These are phyloP conservation scores for Tylopilus sp. DNA, from an alignment of 768 basidiomycete genomes.

Conservation along the genomic window DNA sequence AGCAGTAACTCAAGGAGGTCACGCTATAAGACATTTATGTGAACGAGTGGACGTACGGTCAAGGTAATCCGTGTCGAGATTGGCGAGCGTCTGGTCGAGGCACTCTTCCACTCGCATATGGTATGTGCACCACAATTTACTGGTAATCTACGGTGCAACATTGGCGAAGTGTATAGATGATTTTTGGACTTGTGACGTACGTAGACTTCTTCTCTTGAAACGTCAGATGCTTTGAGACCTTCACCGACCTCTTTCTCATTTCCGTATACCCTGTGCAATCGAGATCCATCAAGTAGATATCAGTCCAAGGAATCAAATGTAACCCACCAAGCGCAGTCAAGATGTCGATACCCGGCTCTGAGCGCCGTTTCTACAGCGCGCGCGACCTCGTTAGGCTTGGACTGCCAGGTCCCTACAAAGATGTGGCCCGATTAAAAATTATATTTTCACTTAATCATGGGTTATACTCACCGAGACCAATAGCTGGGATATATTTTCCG, in stretches of 20 bases:
- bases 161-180: neutral
- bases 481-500: constrained; percentile 49
- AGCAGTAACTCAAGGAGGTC: neutral
- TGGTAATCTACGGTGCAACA: constrained; percentile 51
- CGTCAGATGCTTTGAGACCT: constrained; percentile 72
- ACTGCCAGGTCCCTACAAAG: constrained; percentile 73
- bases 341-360: constrained; percentile 74
- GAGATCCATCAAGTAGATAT: constrained; percentile 16
- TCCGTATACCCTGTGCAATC: constrained; percentile 48
- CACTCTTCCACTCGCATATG: constrained; percentile 71
- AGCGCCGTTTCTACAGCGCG: constrained; percentile 72
- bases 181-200: constrained; percentile 33
- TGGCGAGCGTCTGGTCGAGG: constrained; percentile 70
- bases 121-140: constrained; percentile 67
- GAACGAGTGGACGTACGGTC: constrained; percentile 52
- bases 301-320: neutral
- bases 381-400: constrained; percentile 66
- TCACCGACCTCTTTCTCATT: constrained; percentile 84
- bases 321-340: constrained; percentile 61
- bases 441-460: constrained; percentile 13
- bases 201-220: constrained; percentile 72
- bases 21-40: neutral
- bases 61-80: constrained; percentile 82
- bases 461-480: constrained; percentile 52
- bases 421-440: neutral